phyloP scores from a whole-genome alignment of 805 yeast species.

The Saccharomycopsis capsularis region DNA sequence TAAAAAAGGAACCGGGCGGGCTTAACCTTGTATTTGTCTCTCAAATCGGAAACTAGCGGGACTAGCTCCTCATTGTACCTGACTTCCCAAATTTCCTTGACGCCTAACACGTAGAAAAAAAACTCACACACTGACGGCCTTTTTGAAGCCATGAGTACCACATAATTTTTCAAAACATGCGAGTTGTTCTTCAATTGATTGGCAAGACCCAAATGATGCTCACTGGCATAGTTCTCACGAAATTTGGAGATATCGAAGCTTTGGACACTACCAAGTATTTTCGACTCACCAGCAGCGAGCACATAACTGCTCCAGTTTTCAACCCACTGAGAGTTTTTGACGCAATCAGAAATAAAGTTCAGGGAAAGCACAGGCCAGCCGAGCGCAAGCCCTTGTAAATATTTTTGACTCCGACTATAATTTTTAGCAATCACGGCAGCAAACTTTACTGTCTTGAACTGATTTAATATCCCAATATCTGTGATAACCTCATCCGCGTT shows the following conservation, averaged over 20 bases:
- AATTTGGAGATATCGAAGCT: conserved; percentile 45
- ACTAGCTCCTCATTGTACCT: conserved; percentile 1
- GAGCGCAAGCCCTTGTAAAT: conserved; percentile 65
- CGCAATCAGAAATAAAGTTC: conserved; percentile 46
- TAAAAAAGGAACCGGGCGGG: conserved; percentile 26
- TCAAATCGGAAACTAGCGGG: background rate
- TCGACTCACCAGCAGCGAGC: conserved; percentile 68
- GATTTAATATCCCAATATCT: conserved; percentile 16
- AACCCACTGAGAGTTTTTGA: conserved; percentile 28
- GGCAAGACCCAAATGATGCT: conserved; percentile 26
- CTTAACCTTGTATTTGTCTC: background rate
- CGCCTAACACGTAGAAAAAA: conserved; percentile 42
- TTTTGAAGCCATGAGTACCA: conserved; percentile 22
- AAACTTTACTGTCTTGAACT: conserved; percentile 35
- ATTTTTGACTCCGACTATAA: conserved; percentile 63
- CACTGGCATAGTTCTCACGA: conserved; percentile 31
- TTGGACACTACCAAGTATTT: conserved; percentile 34
- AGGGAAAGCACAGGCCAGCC: conserved; percentile 82
- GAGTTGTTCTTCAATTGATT: conserved; percentile 39
- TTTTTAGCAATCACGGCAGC: conserved; percentile 59
- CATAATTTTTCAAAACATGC: conserved; percentile 24
- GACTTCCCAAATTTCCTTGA: conserved; percentile 25
- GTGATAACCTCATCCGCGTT: conserved; percentile 11
- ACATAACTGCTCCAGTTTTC: conserved; percentile 46
- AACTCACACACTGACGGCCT: conserved; percentile 33